phyloP scores from a whole-genome alignment of 106 monocot genomes.

The Chionographis japonica region DNA sequence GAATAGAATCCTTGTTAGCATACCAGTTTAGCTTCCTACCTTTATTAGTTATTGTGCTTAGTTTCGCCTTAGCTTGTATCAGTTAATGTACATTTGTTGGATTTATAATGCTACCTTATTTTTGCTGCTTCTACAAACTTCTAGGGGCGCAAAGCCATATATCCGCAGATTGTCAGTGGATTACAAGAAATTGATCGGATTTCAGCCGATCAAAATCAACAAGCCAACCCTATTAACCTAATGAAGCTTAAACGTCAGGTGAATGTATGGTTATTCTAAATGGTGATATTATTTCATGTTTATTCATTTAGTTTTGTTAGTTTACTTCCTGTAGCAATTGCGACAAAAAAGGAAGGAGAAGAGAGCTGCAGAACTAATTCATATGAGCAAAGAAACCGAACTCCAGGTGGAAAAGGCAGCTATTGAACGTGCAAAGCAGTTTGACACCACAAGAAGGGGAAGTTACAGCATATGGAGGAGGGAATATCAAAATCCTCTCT shows the following conservation, averaged over 20 bases:
- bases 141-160: constrained; percentile 8
- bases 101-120: not conserved
- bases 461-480: constrained; percentile 64
- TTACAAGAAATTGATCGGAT: constrained; percentile 19
- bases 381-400: constrained; percentile 52
- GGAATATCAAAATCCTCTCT: constrained; percentile 38
- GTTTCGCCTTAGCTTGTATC: not conserved
- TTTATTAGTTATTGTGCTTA: too few relatives aligned
- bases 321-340: constrained; percentile 33
- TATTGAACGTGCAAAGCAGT: constrained; percentile 40
- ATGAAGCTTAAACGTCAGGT: constrained; percentile 57
- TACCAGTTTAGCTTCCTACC: too few relatives aligned
- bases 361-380: constrained; percentile 36
- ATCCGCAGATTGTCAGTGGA: constrained; percentile 7
- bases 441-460: constrained; percentile 25
- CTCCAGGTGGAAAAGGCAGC: constrained; percentile 34
- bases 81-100: not conserved
- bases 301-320: not conserved
- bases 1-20: too few relatives aligned
- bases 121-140: constrained; percentile 2
- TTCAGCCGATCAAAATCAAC: constrained; percentile 12
- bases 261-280: not conserved
- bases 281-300: not conserved
- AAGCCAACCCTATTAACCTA: constrained; percentile 16
- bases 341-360: constrained; percentile 41